A percentile compares a stretch with the other conserved stretches of the same genome.
Conservation (phyloP, 495 filamentous ascomycete species). For the Cercophora sp. region DNA sequence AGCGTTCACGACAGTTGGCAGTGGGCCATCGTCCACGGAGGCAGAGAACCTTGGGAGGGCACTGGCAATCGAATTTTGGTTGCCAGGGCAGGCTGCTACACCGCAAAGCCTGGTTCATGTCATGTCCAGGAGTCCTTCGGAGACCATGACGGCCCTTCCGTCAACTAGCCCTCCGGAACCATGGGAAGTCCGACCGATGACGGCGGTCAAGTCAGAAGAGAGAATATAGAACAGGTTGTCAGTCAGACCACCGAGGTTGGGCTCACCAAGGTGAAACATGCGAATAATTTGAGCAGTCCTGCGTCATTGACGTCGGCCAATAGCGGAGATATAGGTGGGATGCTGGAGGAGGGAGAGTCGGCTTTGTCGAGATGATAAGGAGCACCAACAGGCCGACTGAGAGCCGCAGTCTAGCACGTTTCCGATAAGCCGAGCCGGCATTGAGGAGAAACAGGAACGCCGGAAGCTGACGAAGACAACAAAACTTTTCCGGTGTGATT, state of each 20-base stretch:
- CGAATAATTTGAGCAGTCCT: conserved; percentile 14
- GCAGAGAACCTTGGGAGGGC: too few species aligned
- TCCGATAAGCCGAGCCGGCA: conserved; percentile 1
- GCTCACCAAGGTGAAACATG: conserved; percentile 13
- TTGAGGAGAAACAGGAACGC: not conserved
- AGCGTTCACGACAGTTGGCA: too few species aligned
- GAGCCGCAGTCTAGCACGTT: not conserved
- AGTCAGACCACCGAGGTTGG: not conserved
- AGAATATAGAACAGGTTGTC: not conserved
- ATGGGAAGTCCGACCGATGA: conserved; percentile 3
- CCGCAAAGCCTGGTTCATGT: too few species aligned
- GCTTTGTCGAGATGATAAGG: conserved; percentile 3
- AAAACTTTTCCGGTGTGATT: conserved; percentile 10
- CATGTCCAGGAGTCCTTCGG: not conserved
- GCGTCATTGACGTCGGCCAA: not conserved
- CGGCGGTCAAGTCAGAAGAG: not conserved
- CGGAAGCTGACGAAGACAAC: not conserved
- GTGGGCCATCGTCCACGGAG: too few species aligned
- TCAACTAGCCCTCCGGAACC: conserved; percentile 2
- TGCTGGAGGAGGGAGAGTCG: not conserved
- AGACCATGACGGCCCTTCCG: not conserved
- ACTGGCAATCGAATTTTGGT: too few species aligned
- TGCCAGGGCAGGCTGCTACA: not conserved
- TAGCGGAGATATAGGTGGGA: conserved; percentile 9
- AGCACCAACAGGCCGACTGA: not conserved